These are phyloP conservation scores for Pythium utonaiense DNA, from an alignment of 352 stramenopile genomes.

Conservation along the genomic window DNA sequence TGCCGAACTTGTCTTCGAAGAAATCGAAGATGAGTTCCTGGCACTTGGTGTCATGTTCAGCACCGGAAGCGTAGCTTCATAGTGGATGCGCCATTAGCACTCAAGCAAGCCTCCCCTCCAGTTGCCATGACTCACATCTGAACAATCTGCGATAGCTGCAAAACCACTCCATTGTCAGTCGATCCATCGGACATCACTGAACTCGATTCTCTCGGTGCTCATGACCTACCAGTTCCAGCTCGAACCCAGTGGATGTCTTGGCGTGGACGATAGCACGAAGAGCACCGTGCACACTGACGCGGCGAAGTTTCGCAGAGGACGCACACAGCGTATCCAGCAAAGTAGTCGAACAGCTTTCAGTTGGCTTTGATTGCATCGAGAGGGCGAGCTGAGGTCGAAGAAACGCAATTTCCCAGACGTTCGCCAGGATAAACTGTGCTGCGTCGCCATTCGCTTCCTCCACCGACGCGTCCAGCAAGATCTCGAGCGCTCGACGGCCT, in stretches of 20 bases:
- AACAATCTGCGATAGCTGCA: constrained; percentile 5
- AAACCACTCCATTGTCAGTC: neutral
- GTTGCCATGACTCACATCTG: constrained; percentile 1
- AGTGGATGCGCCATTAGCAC: neutral
- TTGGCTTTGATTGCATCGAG: neutral
- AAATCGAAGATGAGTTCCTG: constrained; percentile 21
- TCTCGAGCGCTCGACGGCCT: constrained; percentile 8
- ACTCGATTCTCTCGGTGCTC: too few species aligned
- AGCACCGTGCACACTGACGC: neutral
- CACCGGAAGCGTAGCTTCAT: constrained; percentile 20
- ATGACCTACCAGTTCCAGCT: neutral
- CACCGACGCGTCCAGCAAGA: constrained; percentile 10
- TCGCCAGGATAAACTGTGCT: constrained; percentile 6
- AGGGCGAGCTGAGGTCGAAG: constrained; percentile 2
- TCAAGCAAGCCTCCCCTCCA: neutral
- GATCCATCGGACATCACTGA: too few species aligned
- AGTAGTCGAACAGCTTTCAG: neutral
- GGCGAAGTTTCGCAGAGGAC: neutral
- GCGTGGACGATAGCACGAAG: neutral
- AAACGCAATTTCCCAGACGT: constrained; percentile 24
- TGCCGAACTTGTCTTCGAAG: constrained; percentile 17
- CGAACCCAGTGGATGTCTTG: neutral
- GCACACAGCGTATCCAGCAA: neutral
- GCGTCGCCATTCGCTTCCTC: constrained; percentile 15
- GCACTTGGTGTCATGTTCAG: constrained; percentile 7